Evolutionary conservation across 371 early-diverging fungal species (phyloP).

Genomic region (Conidiobolus incongruus): DNA sequence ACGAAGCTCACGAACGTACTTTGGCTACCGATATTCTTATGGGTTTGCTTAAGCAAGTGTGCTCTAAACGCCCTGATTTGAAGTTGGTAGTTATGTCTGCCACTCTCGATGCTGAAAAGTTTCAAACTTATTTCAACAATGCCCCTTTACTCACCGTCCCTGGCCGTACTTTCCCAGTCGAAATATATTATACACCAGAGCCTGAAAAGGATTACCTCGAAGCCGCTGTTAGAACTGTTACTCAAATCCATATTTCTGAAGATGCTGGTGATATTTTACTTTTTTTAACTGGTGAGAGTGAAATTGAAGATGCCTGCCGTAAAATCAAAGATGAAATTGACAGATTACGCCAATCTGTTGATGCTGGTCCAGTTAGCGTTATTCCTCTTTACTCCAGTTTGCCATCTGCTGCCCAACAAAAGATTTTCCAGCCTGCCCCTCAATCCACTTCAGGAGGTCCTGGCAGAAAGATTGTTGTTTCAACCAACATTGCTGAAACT

Average conservation of each 20-base stretch:
- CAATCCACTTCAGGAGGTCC: slow-evolving; percentile 46
- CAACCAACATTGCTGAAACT: slow-evolving; percentile 98
- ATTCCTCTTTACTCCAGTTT: slow-evolving; percentile 83
- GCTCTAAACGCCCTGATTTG: slow-evolving; percentile 38
- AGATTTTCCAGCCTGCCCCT: slow-evolving; percentile 79
- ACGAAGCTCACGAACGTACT: slow-evolving; percentile 98
- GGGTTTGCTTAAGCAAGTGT: slow-evolving; percentile 69
- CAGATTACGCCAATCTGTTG: slow-evolving; percentile 21
- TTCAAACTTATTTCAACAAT: slow-evolving; percentile 66
- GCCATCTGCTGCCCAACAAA: slow-evolving; percentile 78
- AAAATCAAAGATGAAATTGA: slow-evolving; percentile 38
- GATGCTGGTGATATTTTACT: slow-evolving; percentile 76
- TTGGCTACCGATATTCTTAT: slow-evolving; percentile 91
- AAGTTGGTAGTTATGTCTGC: slow-evolving; percentile 96
- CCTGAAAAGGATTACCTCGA: slow-evolving; percentile 83
- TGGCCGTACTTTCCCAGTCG: slow-evolving; percentile 79
- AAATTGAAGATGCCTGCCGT: slow-evolving; percentile 49
- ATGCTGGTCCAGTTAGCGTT: slow-evolving; percentile 20
- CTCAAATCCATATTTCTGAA: slow-evolving; percentile 74
- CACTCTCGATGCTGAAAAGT: slow-evolving; percentile 84
- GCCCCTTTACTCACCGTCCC: slow-evolving; percentile 41
- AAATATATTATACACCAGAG: slow-evolving; percentile 54
- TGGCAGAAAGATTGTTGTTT: slow-evolving; percentile 84
- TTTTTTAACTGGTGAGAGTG: slow-evolving; percentile 87
- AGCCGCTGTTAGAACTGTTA: slow-evolving; percentile 63